Evolutionary conservation across 2,329 filamentous ascomycete genomes (phyloP).

Genomic region (Cladosporium colombiae): DNA sequence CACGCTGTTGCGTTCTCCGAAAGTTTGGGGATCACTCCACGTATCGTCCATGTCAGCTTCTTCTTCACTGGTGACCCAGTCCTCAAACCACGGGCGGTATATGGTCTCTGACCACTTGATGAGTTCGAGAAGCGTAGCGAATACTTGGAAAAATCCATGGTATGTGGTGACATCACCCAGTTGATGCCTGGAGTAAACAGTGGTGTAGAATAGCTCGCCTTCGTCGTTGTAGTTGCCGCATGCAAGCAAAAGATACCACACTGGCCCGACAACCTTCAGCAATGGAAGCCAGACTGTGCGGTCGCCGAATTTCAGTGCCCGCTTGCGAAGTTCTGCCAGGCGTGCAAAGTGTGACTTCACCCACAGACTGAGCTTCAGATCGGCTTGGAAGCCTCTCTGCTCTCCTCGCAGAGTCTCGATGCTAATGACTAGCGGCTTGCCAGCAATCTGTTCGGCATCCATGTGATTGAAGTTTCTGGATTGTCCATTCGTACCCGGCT

Average conservation of each 20-base stretch:
- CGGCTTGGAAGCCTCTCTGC: not conserved
- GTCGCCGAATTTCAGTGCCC: not conserved
- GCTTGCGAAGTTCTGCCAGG: not conserved
- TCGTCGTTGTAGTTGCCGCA: not conserved
- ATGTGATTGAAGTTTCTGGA: constrained; percentile 3
- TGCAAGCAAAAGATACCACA: not conserved
- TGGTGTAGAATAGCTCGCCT: not conserved
- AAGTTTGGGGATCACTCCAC: not conserved
- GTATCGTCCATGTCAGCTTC: not conserved
- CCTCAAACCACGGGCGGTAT: constrained; percentile 5
- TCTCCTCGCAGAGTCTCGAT: not conserved
- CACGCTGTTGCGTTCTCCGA: not conserved
- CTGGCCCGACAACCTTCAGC: not conserved
- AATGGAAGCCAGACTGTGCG: not conserved
- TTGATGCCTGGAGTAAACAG: not conserved
- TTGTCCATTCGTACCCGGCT: not conserved
- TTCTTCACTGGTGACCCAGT: not conserved
- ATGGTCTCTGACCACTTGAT: not conserved
- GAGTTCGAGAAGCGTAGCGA: not conserved
- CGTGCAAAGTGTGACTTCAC: not conserved
- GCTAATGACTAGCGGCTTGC: not conserved
- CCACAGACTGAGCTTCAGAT: not conserved
- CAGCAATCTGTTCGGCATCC: not conserved
- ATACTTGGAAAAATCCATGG: not conserved
- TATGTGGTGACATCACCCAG: constrained; percentile 2